Conservation (phyloP, 768 basidiomycete genomes). For the Mycena metata region DNA sequence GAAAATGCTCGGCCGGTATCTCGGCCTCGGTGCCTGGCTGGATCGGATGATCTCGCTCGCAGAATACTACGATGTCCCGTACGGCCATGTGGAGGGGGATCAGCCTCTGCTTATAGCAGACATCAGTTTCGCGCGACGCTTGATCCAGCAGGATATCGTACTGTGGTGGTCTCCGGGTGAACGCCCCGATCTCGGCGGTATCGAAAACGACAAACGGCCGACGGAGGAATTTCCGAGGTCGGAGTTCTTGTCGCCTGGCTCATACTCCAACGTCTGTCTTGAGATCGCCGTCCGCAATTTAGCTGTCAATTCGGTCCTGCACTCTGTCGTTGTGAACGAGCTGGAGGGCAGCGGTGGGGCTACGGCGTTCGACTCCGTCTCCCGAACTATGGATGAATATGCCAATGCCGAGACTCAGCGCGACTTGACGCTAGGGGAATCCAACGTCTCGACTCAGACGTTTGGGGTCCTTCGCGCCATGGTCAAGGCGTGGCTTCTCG, state of each 20-base stretch:
- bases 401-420: constrained; percentile 76
- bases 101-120: constrained; percentile 91
- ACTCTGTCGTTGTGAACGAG: constrained; percentile 96
- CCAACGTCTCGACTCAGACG: constrained; percentile 87
- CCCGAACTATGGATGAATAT: constrained; percentile 92
- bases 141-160: constrained; percentile 89
- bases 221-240: constrained; percentile 85
- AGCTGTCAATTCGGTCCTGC: constrained; percentile 93
- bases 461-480: constrained; percentile 89
- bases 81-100: constrained; percentile 94
- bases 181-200: constrained; percentile 92
- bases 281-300: constrained; percentile 92
- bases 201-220: constrained; percentile 86
- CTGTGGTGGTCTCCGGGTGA: constrained; percentile 97
- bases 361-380: constrained; percentile 93
- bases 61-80: constrained; percentile 92
- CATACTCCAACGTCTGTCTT: constrained; percentile 93
- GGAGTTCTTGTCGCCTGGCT: constrained; percentile 87
- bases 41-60: constrained; percentile 84
- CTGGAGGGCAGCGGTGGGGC: constrained; percentile 95
- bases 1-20: constrained; percentile 88
- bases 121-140: constrained; percentile 88
- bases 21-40: constrained; percentile 83
- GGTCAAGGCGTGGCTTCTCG: constrained; percentile 92
- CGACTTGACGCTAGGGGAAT: constrained; percentile 89